These are phyloP conservation scores for Trichoderma semiorbis DNA, from an alignment of 2,329 filamentous ascomycete species.

Conservation along the genomic window DNA sequence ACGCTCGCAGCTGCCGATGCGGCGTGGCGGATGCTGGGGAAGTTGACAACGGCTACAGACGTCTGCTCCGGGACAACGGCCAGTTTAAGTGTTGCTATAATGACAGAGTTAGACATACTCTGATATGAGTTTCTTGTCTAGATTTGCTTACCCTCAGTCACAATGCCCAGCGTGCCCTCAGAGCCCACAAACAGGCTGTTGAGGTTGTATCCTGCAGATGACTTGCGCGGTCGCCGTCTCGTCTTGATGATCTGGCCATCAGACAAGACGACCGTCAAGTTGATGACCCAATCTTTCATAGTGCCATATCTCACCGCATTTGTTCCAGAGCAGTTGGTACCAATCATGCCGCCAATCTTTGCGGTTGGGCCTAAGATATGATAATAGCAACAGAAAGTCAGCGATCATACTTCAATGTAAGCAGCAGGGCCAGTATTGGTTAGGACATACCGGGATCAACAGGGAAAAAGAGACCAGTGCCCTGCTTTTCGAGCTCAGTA, in stretches of 20 bases:
- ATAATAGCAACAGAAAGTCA: neutral
- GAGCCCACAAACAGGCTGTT: constrained; percentile 77
- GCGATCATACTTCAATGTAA: neutral
- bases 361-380: constrained; percentile 52
- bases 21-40: constrained; percentile 72
- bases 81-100: constrained; percentile 68
- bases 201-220: constrained; percentile 78
- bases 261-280: constrained; percentile 74
- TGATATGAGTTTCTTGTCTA: neutral
- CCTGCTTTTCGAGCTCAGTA: constrained; percentile 62
- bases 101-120: neutral
- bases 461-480: constrained; percentile 81
- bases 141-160: constrained; percentile 59
- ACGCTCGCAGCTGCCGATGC: constrained; percentile 70
- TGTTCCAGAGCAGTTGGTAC: constrained; percentile 73
- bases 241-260: constrained; percentile 80
- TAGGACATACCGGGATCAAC: constrained; percentile 70
- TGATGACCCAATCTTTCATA: constrained; percentile 86
- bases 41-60: constrained; percentile 75
- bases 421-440: neutral
- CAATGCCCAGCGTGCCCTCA: constrained; percentile 75
- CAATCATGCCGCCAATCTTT: constrained; percentile 80
- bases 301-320: constrained; percentile 79
- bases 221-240: constrained; percentile 71
- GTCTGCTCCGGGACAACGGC: constrained; percentile 72